A percentile compares a stretch with the other conserved stretches of the same genome.
phyloP scores from a whole-genome alignment of 2,329 filamentous ascomycete genomes.

The Sporothrix dimorphospora region DNA sequence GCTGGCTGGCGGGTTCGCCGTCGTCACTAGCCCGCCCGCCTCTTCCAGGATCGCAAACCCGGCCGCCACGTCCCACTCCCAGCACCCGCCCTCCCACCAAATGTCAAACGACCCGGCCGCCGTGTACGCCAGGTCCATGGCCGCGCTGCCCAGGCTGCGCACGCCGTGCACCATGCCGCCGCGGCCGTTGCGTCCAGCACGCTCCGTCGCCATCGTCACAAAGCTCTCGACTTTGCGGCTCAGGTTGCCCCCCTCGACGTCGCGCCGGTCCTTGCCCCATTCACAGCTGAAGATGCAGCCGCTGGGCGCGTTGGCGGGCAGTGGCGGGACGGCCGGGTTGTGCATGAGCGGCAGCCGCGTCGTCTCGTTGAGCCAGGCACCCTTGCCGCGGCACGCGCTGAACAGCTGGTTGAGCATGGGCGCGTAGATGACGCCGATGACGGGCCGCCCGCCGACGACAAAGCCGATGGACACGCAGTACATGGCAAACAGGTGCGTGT shows the following conservation, averaged over 20 bases:
- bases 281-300: slow-evolving; percentile 75
- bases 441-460: slow-evolving; percentile 59
- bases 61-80: slow-evolving; percentile 82
- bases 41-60: slow-evolving; percentile 73
- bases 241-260: slow-evolving; percentile 68
- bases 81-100: slow-evolving; percentile 82
- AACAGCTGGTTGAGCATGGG: slow-evolving; percentile 72
- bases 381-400: slow-evolving; percentile 65
- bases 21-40: slow-evolving; percentile 74
- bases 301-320: slow-evolving; percentile 66
- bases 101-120: slow-evolving; percentile 78
- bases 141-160: slow-evolving; percentile 72
- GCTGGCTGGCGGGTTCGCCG: slow-evolving; percentile 66
- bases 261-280: slow-evolving; percentile 77
- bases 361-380: slow-evolving; percentile 70
- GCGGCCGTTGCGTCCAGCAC: slow-evolving; percentile 63
- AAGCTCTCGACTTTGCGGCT: slow-evolving; percentile 74
- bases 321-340: slow-evolving; percentile 59
- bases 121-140: slow-evolving; percentile 73
- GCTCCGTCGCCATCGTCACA: slow-evolving; percentile 72
- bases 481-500: slow-evolving; percentile 79
- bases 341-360: slow-evolving; percentile 65
- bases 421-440: slow-evolving; percentile 73
- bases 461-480: slow-evolving; percentile 80
- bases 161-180: slow-evolving; percentile 82